Evolutionary conservation across 345 rosid genomes (phyloP).

Genomic region (Eucalyptus paniculata): DNA sequence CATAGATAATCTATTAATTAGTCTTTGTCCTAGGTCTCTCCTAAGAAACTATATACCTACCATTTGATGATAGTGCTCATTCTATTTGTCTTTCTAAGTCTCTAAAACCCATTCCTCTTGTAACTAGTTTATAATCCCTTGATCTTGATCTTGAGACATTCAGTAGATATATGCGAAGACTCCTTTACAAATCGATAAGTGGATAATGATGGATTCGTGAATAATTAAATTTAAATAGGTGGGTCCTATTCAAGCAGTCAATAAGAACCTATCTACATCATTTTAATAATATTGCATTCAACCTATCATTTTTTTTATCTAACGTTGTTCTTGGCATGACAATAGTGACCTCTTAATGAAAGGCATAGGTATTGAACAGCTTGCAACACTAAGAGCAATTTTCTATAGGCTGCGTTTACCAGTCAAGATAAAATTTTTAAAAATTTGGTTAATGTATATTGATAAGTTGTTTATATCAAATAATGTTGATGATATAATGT

Average conservation of each 20-base stretch:
- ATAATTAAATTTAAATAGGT: background rate
- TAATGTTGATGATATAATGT: too few relatives aligned
- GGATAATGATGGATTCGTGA: background rate
- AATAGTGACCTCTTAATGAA: background rate
- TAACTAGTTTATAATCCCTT: background rate
- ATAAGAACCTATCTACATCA: background rate
- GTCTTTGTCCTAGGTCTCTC: background rate
- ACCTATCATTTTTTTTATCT: background rate
- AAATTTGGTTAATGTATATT: too few relatives aligned
- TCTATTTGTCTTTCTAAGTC: background rate
- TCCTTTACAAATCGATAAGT: background rate
- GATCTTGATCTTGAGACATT: background rate
- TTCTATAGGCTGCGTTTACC: background rate
- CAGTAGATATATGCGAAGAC: background rate
- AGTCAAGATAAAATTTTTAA: too few relatives aligned
- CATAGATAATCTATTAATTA: background rate
- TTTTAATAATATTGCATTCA: background rate
- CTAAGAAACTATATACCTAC: background rate
- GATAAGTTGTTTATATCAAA: fast-evolving
- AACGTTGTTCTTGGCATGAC: background rate
- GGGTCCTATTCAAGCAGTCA: background rate
- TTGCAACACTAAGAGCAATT: background rate
- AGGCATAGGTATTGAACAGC: background rate
- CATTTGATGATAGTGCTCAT: background rate
- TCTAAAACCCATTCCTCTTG: background rate